Evolutionary conservation across 805 yeast species (phyloP), one percentile per base, ranked within the genome.

Genomic region (Ogataea dorogensis): DNA sequence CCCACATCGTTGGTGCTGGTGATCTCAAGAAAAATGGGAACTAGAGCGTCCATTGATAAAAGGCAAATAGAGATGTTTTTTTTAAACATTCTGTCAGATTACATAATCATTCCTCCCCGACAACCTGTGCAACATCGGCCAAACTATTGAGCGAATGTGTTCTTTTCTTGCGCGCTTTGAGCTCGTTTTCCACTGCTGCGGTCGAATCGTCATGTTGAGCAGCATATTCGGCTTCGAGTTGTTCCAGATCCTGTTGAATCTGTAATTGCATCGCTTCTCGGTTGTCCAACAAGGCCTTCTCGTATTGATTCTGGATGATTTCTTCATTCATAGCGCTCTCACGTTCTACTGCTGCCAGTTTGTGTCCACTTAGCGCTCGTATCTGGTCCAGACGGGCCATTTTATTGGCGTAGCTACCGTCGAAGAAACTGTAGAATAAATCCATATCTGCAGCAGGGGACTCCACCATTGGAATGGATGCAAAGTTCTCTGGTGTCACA

Each of bases 21-120:
- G 36, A 93, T 80, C 25, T 91, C 89, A 59, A 89, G 67, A 60
- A 93, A 93, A 15, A 80, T 75, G 15, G 84, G 80, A 24, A 86
- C 67, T 31, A 68, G 63, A 33, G 73, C 83, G 25, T 51, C 54
- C 55, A 49, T 51, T 15, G 6, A 20, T 10, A 11, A 29, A 26
- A 17, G 40, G 47, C 43, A 38, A 40, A 36, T 31, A 22, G 15
- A 8, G 12, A 23, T 14, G n/a, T 17, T 24, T 15, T 16, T 17
- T 21, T 17, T 18, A 11, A 13, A 12, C 19, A 13, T 10, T 10
- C 32, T 17, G 4, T n/a, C 11, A 17, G 7, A 8, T 20, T 29
- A 21, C 33, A 12, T 20, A 29, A 29, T 29, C 28, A 18, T 26
- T 24, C 33, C 30, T 28, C 28, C 25, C 33, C 39, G 25, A 17